Base-by-base conservation (phyloP, 2,329 filamentous ascomycete species). In the Sporothrix curviconia region DNA sequence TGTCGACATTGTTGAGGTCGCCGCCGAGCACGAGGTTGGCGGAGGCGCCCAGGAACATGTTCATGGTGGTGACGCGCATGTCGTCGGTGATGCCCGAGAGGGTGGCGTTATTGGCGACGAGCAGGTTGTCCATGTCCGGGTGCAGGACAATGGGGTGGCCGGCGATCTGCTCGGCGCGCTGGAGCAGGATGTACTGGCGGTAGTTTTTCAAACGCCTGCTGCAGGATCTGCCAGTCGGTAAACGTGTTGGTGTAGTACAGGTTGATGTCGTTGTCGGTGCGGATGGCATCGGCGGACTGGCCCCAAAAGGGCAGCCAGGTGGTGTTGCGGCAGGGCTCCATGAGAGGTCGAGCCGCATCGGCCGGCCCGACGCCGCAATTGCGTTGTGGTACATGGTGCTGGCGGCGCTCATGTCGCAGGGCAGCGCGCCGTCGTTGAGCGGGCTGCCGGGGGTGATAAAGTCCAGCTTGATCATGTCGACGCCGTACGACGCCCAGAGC, bases 381-480 rank as follows among this genome's bases (percentile, higher is more conserved):
- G 42, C 43, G 7, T 17, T 28, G 43, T 46, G 43, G 43, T 30
- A 46, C 24, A 46, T 15, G 24, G 11, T 30, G 11, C 14, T 7
- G 5, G 37, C 37, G 7, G 14, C 15, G 37, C 37, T 40, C 37
- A 40, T 40, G 37, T 40, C 37, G 14, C 37, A 40, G 37, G 37
- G 37, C 14, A 40, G 12, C 37, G 15, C 8, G 22, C 42, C 24
- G 42, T 28, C 24, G 24, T 46, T 46, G 24, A 30, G 24, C 12
- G 43, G 43, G 14, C 24, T 30, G 15, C 43, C 43, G 3, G 43
- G 43, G 4, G 43, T 46, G 14, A 30, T 28, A n/a, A 30, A 46
- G 24, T 46, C 43, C 4, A 46, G 43, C 24, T 46, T 46, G 43
- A 46, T 46, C 43, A 46, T 46, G 43, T 46, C 43, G 24, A 46